These are phyloP conservation scores for Edaphochlamys debaryana DNA, from an alignment of 139 green algal genomes.

Conservation along the genomic window DNA sequence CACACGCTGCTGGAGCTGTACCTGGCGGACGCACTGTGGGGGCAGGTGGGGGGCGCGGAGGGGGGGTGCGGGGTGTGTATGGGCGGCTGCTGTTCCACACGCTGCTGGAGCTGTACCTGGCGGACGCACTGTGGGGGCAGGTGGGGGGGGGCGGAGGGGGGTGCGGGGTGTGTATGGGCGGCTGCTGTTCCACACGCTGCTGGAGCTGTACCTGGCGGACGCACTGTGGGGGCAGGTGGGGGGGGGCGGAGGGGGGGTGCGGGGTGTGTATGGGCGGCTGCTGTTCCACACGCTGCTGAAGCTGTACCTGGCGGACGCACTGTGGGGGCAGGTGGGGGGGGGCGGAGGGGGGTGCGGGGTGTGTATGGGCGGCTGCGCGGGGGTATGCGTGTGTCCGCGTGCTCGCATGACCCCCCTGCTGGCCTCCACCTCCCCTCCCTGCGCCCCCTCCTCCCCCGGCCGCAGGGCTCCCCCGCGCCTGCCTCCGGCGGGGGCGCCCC, in stretches of 20 bases:
- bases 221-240: constrained; percentile 13
- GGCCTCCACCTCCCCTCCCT: too few relatives aligned
- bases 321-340: too few relatives aligned
- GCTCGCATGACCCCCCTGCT: too few relatives aligned
- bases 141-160: neutral
- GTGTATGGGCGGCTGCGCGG: too few relatives aligned
- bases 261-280: constrained; percentile 60
- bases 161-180: neutral
- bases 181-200: constrained; percentile 85
- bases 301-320: constrained; percentile 78
- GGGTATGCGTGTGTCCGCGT: too few relatives aligned
- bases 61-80: too few relatives aligned
- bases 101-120: constrained; percentile 90
- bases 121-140: constrained; percentile 34
- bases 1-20: constrained; percentile 92
- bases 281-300: constrained; percentile 91
- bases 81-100: constrained; percentile 89
- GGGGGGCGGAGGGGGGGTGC: neutral
- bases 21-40: constrained; percentile 57
- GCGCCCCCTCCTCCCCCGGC: too few relatives aligned
- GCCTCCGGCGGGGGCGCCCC: too few relatives aligned
- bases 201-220: constrained; percentile 87
- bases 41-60: too few relatives aligned
- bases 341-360: too few relatives aligned
- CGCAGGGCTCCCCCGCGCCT: too few relatives aligned